Base-by-base conservation (phyloP, 495 filamentous ascomycete species). In the Chlorociboria aeruginascens region DNA sequence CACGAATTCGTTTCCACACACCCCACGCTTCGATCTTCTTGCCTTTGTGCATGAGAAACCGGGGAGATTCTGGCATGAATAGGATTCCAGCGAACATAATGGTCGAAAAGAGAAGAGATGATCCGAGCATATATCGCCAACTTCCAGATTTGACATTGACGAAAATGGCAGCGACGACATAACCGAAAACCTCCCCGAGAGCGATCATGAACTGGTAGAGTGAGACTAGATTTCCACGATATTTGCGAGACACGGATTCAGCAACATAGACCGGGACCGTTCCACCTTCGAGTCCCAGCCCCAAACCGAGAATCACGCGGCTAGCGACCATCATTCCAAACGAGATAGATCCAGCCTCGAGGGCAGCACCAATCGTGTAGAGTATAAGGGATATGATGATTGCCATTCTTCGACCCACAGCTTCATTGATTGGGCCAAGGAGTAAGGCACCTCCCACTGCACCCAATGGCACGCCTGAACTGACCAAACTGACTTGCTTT, bases 61-160 rank as follows among this genome's bases (percentile, higher is more conserved):
- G 78, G 17, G 83, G 83, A 29, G 79, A 82, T 63, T 86, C 83
- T 49, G 83, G 82, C 31, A 88, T 74, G 64, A 83, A 77, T 11
- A 85, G 68, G 43, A 83, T 82, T 16, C 74, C 75, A 9, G 69
- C 61, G 8, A 73, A 52, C 60, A 78, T 71, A 56, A 81, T 75
- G 30, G 76, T 79, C 2, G 74, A 78, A 60, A 80, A 80, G 45
- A 81, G 55, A n/a, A 80, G 63, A 0, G 76, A 79, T 2, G 73
- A 77, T 7, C 78, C 78, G n/a, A 81, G 69, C 47, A 81, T 80
- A 51, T 74, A 82, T 28, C 77, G 68, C 78, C 78, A 82, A 65
- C 74, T 77, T 45, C 77, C 77, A 25, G 49, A 48, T 35, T 52
- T 50, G 44, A 82, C 74, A 34, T 66, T 63, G 49, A 79, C 61